Evolutionary conservation across 1,139 yeast genomes (phyloP).

Genomic region (Pichia sp.): DNA sequence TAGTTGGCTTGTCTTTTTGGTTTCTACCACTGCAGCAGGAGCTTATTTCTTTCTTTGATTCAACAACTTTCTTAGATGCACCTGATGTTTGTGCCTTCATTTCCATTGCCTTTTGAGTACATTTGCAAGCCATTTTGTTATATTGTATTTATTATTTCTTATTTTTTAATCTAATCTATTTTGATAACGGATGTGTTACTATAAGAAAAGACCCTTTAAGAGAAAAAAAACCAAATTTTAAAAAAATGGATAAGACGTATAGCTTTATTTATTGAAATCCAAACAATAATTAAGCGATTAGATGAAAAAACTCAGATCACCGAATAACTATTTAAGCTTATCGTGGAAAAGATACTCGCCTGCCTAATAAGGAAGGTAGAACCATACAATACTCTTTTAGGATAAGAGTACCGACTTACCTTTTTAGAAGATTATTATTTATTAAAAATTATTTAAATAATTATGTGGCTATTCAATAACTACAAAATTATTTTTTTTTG

Average conservation of each 20-base stretch:
- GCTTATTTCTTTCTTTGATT: background rate
- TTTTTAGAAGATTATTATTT: background rate
- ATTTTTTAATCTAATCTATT: too few species aligned
- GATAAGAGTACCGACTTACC: background rate
- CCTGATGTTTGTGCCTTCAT: conserved; percentile 7
- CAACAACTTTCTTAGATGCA: conserved; percentile 6
- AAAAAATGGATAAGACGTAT: too few species aligned
- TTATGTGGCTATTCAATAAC: too few species aligned
- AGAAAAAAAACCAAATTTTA: background rate
- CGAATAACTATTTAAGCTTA: background rate
- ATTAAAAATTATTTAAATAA: too few species aligned
- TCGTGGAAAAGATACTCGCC: background rate
- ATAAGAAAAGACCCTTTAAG: background rate
- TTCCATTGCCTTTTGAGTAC: conserved; percentile 18
- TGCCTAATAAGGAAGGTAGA: conserved; percentile 6
- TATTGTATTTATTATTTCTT: background rate
- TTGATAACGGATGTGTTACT: too few species aligned
- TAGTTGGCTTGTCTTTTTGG: conserved; percentile 15
- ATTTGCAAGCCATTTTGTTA: conserved; percentile 23
- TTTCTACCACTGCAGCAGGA: conserved; percentile 21
- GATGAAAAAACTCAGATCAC: too few species aligned
- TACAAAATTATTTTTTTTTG: too few species aligned
- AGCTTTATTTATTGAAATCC: too few species aligned
- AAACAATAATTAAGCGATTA: too few species aligned
- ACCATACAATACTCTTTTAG: background rate